phyloP scores from a whole-genome alignment of 129 eudicot genomes.

The Ambrosia artemisiifolia region DNA sequence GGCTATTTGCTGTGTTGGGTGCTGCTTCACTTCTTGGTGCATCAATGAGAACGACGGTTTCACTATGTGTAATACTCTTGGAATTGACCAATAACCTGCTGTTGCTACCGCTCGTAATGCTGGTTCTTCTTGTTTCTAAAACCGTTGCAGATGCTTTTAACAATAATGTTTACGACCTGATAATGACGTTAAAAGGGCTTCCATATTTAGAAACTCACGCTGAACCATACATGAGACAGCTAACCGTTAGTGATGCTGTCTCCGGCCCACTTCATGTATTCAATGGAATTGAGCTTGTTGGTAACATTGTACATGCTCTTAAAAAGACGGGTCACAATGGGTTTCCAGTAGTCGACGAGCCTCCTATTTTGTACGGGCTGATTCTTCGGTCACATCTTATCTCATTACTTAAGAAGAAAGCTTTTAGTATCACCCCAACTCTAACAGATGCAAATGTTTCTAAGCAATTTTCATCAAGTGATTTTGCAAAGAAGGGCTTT shows the following conservation, averaged over 20 bases:
- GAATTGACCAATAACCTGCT: conserved; percentile 77
- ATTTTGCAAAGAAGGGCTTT: conserved; percentile 80
- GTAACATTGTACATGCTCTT: conserved; percentile 62
- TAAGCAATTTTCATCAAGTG: conserved; percentile 50
- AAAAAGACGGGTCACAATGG: conserved; percentile 78
- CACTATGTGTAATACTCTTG: conserved; percentile 74
- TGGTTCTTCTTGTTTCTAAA: conserved; percentile 85
- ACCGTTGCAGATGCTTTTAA: conserved; percentile 83
- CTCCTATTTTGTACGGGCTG: conserved; percentile 65
- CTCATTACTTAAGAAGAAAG: conserved; percentile 62
- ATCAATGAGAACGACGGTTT: conserved; percentile 91
- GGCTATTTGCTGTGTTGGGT: conserved; percentile 87
- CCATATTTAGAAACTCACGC: conserved; percentile 83
- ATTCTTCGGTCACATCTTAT: conserved; percentile 80
- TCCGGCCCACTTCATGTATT: conserved; percentile 78
- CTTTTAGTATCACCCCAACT: conserved; percentile 40
- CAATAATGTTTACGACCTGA: conserved; percentile 61
- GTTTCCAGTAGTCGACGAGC: conserved; percentile 78
- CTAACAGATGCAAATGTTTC: conserved; percentile 30
- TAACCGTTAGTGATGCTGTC: conserved; percentile 76
- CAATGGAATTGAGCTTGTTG: conserved; percentile 71
- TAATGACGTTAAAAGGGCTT: conserved; percentile 72
- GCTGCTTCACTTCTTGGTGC: conserved; percentile 94
- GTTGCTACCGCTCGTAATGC: conserved; percentile 70
- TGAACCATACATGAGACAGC: conserved; percentile 93